phyloP scores from a whole-genome alignment of 1,139 yeast genomes.

The Kluyveromyces sp. region DNA sequence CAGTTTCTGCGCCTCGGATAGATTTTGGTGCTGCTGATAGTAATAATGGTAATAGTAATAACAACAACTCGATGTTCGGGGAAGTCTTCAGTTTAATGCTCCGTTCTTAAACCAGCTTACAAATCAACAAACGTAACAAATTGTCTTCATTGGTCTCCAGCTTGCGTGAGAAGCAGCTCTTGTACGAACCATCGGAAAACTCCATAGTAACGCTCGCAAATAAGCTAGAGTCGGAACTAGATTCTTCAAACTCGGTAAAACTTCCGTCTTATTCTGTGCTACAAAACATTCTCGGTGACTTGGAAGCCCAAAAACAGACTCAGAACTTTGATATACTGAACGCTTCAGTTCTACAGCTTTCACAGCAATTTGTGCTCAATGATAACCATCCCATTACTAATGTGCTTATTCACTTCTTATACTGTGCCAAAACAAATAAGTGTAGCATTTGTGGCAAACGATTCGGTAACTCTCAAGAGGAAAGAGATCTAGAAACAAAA shows the following conservation, averaged over 20 bases:
- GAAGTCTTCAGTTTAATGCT: slow-evolving; percentile 3
- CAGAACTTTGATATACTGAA: slow-evolving; percentile 25
- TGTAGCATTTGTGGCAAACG: slow-evolving; percentile 90
- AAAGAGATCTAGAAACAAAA: slow-evolving; percentile 44
- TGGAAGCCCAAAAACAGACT: slow-evolving; percentile 26
- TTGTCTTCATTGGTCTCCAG: slow-evolving; percentile 19
- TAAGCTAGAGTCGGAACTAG: slow-evolving; percentile 13
- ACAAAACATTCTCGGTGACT: slow-evolving; percentile 24
- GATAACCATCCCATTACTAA: slow-evolving; percentile 21
- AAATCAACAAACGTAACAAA: slow-evolving; percentile 13
- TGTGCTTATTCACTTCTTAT: slow-evolving; percentile 25
- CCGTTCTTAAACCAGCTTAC: slow-evolving; percentile 4
- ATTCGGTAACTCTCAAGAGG: slow-evolving; percentile 56
- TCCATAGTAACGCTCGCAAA: slow-evolving; percentile 24
- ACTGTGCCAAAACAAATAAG: slow-evolving; percentile 54
- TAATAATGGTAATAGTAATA: not conserved
- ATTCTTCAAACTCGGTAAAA: slow-evolving; percentile 3
- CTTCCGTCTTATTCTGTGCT: slow-evolving; percentile 23
- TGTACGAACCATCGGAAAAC: slow-evolving; percentile 22
- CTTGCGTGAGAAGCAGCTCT: slow-evolving; percentile 18
- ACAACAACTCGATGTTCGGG: slow-evolving; percentile 3
- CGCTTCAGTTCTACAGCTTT: slow-evolving; percentile 23
- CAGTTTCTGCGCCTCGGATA: slow-evolving; percentile 11
- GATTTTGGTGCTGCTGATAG: not conserved
- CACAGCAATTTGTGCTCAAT: slow-evolving; percentile 21